Evolutionary conservation across 352 stramenopile genomes (phyloP), one percentile per base, ranked within the genome.

Genomic region (Globisporangium viniferum): DNA sequence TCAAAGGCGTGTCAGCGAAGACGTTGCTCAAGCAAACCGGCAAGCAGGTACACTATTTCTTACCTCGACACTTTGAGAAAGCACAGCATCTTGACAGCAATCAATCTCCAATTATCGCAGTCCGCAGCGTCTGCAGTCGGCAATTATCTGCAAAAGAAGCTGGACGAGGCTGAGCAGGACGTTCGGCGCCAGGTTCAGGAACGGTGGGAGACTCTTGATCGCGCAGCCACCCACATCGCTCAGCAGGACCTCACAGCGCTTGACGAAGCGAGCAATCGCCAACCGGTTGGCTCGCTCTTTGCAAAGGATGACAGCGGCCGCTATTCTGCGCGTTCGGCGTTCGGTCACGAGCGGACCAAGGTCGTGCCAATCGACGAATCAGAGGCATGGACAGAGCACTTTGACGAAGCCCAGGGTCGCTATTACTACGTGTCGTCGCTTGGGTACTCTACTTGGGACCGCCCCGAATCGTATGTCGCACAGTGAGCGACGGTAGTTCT

Each of bases 121-220:
- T 62, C 54, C 5, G 44, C 63, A 33, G 41, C 49, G 7, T 66
- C 61, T 8, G 41, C 62, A 15, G 48, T 74, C 29, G 55, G 53
- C 44, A 71, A 53, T 22, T 81, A 78, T 46, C 63, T 84, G 14
- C 77, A 86, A 53, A 87, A 88, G 64, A 88, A 80, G 44, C 66
- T 86, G 4, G 70, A 79, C 24, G 59, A 68, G 6, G 79, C 73
- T 44, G 73, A 80, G 10, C 71, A 67, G 9, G 67, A 73, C 14
- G 74, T 88, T 20, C 70, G 67, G 5, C 55, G 46, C 15, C 67
- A 77, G n/a, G 80, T 78, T 27, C 62, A 66, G 20, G 67, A 83
- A 36, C 72, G 77, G 9, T 85, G 78, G 79, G 59, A 72, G 2
- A 76, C 22, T 3, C 54, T 88, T 15, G 66, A 82, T 0, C 70